These are phyloP conservation scores for Syncephalastrum racemosum DNA, from an alignment of 371 early-diverging fungal genomes.

Conservation along the genomic window DNA sequence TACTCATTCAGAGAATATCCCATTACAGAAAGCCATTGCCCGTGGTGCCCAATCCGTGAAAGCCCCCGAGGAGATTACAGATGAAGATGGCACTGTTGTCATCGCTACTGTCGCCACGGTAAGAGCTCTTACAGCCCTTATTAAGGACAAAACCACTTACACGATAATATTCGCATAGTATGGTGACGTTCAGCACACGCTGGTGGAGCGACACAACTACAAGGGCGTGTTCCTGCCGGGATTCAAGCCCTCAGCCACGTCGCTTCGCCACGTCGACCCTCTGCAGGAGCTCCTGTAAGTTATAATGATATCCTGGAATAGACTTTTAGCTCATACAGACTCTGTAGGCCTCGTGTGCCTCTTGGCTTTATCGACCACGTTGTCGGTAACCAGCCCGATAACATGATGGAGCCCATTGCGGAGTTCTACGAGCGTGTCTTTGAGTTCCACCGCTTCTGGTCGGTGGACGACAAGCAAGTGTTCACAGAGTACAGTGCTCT, in stretches of 20 bases:
- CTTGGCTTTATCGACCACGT: constrained; percentile 87
- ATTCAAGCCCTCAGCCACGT: constrained; percentile 45
- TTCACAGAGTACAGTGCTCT: constrained; percentile 94
- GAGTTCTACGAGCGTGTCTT: constrained; percentile 84
- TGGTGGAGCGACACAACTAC: constrained; percentile 86
- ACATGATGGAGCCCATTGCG: constrained; percentile 85
- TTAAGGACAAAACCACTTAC: not conserved
- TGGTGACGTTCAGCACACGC: constrained; percentile 93
- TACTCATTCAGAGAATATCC: not conserved
- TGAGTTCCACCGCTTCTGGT: constrained; percentile 98
- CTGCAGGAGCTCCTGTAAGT: constrained; percentile 60
- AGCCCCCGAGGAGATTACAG: constrained; percentile 79
- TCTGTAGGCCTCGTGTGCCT: constrained; percentile 58
- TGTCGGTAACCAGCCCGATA: constrained; percentile 94
- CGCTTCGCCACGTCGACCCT: constrained; percentile 62
- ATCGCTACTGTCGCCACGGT: constrained; percentile 91
- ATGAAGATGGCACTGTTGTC: constrained; percentile 85
- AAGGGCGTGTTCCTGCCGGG: constrained; percentile 89
- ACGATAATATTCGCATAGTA: constrained; percentile 42
- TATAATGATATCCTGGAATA: not conserved
- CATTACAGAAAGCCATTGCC: constrained; percentile 68
- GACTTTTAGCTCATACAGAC: not conserved
- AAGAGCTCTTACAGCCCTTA: constrained; percentile 17
- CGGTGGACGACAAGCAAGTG: constrained; percentile 96
- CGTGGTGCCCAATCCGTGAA: constrained; percentile 86